Percentiles rank a stretch among this genome's conserved stretches.
These are phyloP conservation scores for Backusella tarrabulga DNA, from an alignment of 192 early-diverging fungal genomes.

Conservation along the genomic window DNA sequence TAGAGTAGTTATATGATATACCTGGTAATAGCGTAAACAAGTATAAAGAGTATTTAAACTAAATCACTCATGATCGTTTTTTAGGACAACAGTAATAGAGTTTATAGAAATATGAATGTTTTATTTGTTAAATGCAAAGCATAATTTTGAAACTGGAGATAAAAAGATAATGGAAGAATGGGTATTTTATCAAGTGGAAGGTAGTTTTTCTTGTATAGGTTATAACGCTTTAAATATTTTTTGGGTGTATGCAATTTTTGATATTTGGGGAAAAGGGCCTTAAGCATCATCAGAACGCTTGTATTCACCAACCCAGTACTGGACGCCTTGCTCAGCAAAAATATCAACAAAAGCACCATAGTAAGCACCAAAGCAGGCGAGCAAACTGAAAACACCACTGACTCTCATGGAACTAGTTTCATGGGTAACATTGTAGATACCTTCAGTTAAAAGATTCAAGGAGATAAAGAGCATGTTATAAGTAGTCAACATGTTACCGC, in stretches of 20 bases:
- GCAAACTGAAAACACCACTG: not conserved
- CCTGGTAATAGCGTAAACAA: no score
- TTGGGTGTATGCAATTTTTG: not conserved
- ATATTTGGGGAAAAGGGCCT: not conserved
- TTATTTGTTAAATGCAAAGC: not conserved
- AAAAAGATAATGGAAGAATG: not conserved
- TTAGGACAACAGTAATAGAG: not conserved
- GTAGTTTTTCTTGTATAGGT: not conserved
- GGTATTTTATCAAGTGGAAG: not conserved
- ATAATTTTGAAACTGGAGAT: not conserved
- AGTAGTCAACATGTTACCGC: not conserved
- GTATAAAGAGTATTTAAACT: not conserved
- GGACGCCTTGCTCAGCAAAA: not conserved
- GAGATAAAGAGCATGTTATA: not conserved
- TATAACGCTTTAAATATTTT: not conserved
- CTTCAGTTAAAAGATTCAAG: not conserved
- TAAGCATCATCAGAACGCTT: not conserved
- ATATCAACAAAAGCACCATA: not conserved
- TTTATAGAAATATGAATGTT: not conserved
- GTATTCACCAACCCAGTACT: not conserved
- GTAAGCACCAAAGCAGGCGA: not conserved
- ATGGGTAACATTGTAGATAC: not conserved
- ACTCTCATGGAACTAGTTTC: not conserved
- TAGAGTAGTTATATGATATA: no score
- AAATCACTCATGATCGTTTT: not conserved